Base-by-base conservation (phyloP, 2,329 filamentous ascomycete genomes). In the Rasamsonia emersonii region DNA sequence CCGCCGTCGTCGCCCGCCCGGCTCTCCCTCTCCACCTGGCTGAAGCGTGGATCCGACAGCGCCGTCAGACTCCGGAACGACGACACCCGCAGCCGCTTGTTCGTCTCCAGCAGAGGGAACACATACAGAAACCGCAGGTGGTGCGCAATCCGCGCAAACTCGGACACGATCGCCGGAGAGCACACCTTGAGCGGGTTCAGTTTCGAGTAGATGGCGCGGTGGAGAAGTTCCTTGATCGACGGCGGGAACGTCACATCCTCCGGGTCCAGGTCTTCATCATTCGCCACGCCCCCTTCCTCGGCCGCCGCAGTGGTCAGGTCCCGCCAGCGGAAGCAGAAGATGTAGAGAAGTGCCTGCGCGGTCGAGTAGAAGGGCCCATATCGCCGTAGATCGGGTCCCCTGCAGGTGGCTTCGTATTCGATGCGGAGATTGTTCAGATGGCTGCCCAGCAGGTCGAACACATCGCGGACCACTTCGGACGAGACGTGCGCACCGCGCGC, bases 241-340 rank as follows among this genome's bases (percentile, higher is more conserved):
- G 77, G 70, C 32, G 82, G 73, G 82, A 91, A 96, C 24, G 73
- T 70, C 24, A 93, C 75, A 36, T 93, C 83, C 43, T 81, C 77
- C 3, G 78, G 38, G 20, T 75, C 65, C 7, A 70, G 61, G 25
- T 75, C 70, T 24, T 71, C 62, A n/a, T 68, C 58, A 28, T 62
- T 61, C 27, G 68, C 61, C 10, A 77, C 70, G 2, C 73, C 54
- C 31, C 75, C 70, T 25, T 68, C 64, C 15, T 71, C 65, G 15
- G 56, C 53, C 9, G 71, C 62, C 9, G 80, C 73, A 3, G 71
- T 73, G 2, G 73, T 81, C 28, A 98, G 69, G 50, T 96, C 89
- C 39, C 86, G 81, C 91, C 91, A 98, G 34, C 91, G 79, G 68
- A 98, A 98, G 66, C 91, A 98, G 61, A 93, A 95, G 37, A 93